Conservation (phyloP, 345 rosid species). For the Erodium maritimum region DNA sequence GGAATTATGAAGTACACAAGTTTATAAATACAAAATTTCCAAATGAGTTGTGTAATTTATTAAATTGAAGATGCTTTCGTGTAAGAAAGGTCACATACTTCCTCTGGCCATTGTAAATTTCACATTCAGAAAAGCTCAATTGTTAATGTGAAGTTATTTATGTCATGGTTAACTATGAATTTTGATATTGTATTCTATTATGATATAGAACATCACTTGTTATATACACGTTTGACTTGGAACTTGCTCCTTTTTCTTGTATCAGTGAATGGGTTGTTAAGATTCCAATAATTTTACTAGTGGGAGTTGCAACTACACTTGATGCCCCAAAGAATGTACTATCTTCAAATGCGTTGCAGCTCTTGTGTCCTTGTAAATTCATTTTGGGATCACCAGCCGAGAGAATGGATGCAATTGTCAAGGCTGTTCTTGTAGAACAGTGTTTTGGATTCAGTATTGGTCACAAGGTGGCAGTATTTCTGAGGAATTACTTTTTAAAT, state of each 20-base stretch:
- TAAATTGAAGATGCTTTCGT: background rate
- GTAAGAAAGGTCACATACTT: too few species aligned
- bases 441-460: conserved; percentile 63
- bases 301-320: conserved; percentile 84
- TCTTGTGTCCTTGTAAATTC: conserved; percentile 53
- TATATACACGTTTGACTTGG: background rate
- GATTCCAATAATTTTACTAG: conserved; percentile 62
- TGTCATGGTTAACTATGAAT: too few species aligned
- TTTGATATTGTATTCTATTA: background rate
- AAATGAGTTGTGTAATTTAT: background rate
- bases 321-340: conserved; percentile 58
- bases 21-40: background rate
- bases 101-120: too few species aligned
- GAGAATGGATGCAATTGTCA: conserved; percentile 73
- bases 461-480: conserved; percentile 56
- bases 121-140: too few species aligned
- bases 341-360: conserved; percentile 48
- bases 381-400: conserved; percentile 65
- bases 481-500: conserved; percentile 66
- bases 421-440: conserved; percentile 65
- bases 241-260: conserved; percentile 8
- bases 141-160: background rate
- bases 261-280: conserved; percentile 79
- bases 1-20: background rate
- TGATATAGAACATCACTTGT: background rate